These are phyloP conservation scores for Candida pseudoglaebosa DNA, from an alignment of 805 yeast species.

Conservation along the genomic window DNA sequence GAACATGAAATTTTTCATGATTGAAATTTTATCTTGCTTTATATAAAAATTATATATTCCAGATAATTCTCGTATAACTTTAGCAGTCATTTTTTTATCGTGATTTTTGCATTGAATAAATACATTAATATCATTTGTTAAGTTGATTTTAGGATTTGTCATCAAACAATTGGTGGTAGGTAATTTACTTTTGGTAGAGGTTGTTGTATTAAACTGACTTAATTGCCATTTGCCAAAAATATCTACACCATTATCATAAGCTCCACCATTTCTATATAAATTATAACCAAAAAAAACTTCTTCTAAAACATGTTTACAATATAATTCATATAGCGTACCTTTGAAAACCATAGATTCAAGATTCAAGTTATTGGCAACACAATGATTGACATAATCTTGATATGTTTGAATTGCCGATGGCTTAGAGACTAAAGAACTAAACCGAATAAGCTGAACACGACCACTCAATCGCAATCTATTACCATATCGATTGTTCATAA, in stretches of 20 bases:
- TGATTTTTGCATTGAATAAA: constrained; percentile 57
- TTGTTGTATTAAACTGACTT: constrained; percentile 14
- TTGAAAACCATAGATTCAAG: constrained; percentile 41
- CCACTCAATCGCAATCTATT: background rate
- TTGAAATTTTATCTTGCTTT: constrained; percentile 12
- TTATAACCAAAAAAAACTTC: constrained; percentile 32
- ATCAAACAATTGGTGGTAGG: constrained; percentile 9
- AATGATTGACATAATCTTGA: constrained; percentile 26
- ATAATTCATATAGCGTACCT: constrained; percentile 55
- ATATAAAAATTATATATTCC: constrained; percentile 47
- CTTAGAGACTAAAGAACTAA: background rate
- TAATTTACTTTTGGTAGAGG: constrained; percentile 1
- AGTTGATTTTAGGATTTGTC: constrained; percentile 2
- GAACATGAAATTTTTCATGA: constrained; percentile 29
- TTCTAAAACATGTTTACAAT: constrained; percentile 37
- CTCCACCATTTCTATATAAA: constrained; percentile 48
- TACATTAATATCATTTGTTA: constrained; percentile 31
- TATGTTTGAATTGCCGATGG: constrained; percentile 16
- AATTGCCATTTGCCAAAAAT: constrained; percentile 51
- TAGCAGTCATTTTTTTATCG: constrained; percentile 40
- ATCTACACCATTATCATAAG: constrained; percentile 56
- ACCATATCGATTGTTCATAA: background rate
- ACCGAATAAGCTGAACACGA: background rate
- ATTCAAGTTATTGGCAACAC: constrained; percentile 18
- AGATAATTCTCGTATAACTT: constrained; percentile 47